A percentile compares a stretch with the other conserved stretches of the same genome.
phyloP scores from a whole-genome alignment of 768 basidiomycete species.

The Trametes gibbosa region DNA sequence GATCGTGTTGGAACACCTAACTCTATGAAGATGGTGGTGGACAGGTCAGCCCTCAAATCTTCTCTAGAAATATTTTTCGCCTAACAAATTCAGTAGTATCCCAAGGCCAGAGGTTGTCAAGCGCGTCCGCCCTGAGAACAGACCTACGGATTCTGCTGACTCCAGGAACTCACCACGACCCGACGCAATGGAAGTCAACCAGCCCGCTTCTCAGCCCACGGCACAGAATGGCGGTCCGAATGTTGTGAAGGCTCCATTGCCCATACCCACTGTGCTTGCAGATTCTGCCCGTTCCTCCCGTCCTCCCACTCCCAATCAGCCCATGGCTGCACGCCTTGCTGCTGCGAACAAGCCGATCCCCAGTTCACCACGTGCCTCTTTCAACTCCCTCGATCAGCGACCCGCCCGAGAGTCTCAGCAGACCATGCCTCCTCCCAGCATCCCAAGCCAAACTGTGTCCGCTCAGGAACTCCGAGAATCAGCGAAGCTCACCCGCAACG shows the following conservation, averaged over 20 bases:
- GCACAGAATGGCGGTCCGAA: neutral
- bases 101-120: constrained; percentile 81
- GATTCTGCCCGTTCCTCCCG: neutral
- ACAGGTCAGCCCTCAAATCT: constrained; percentile 46
- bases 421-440: constrained; percentile 73
- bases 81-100: constrained; percentile 42
- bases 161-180: constrained; percentile 14
- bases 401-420: constrained; percentile 34
- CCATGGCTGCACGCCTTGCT: constrained; percentile 3
- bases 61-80: neutral
- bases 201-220: neutral
- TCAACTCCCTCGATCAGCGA: neutral
- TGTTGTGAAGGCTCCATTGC: neutral
- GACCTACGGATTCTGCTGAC: constrained; percentile 28
- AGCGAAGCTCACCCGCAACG: constrained; percentile 56
- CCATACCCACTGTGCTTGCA: neutral
- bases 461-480: constrained; percentile 81
- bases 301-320: constrained; percentile 17
- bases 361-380: constrained; percentile 10
- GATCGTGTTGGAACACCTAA: constrained; percentile 32
- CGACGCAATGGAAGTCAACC: constrained; percentile 39
- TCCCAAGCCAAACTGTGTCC: constrained; percentile 74
- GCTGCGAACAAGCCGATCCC: constrained; percentile 7
- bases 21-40: constrained; percentile 57
- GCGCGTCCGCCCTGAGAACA: constrained; percentile 43